Base-by-base conservation (phyloP, 495 filamentous ascomycete genomes). In the Emericellopsis terricola region DNA sequence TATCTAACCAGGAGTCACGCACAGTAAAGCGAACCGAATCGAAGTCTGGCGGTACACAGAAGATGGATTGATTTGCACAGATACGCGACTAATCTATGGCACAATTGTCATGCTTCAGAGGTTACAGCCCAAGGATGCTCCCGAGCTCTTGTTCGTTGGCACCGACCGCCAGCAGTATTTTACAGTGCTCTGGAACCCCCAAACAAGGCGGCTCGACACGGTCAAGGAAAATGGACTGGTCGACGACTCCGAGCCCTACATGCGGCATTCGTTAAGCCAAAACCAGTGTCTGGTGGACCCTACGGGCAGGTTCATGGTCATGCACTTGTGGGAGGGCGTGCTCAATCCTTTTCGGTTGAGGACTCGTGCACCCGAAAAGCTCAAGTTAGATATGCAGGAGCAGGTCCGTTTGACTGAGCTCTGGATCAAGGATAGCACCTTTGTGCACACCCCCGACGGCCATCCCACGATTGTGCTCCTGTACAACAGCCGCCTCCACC, bases 161-260 rank as follows among this genome's bases (percentile, higher is more conserved):
- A 94, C 89, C 8, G 78, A 92, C 47, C 74, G 81, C 35, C 81
- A 76, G 44, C 74, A 78, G 38, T 94, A 92, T 55, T 93, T 94
- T 48, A 89, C 82, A 4, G 53, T 93, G 11, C 71, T 64, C 1
- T 99, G 89, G 89, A 76, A 94, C 53, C 39, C 60, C 9, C 45
- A 66, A 7, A 63, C 50, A n/a, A 57, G 60, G 15, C 59, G 66
- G 39, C 54, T 92, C 1, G 66, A 68, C 19, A 91, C 82, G 11
- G 62, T 78, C 26, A 26, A 26, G 6, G 69, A 79, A 37, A 65
- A 54, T 17, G 81, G 72, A 41, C 68, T 74, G 33, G 34, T 37
- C 11, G 80, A 92, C 43, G 59, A 77, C 6, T 65, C 77, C 6
- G 84, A 93, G 49, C 81, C 76, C 41, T 71, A 80, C 53, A 78